phyloP scores from a whole-genome alignment of 2,329 filamentous ascomycete species.

The Penicillium olsonii region DNA sequence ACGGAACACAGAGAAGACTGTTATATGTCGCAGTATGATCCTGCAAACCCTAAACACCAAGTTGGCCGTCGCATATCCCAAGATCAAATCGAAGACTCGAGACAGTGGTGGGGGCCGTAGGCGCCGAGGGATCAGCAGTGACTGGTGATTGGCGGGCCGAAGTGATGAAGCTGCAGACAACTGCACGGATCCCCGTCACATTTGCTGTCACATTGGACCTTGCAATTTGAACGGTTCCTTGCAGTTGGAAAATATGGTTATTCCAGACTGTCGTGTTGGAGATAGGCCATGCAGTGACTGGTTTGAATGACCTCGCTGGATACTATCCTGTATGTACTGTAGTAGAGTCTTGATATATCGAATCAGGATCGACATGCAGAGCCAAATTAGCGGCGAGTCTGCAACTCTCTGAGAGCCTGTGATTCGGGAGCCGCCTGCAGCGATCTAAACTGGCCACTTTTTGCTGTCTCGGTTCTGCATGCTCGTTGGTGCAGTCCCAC shows the following conservation, averaged over 20 bases:
- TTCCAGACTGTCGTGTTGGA: too few species aligned
- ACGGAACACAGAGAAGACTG: neutral
- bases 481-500: slow-evolving; percentile 31
- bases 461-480: slow-evolving; percentile 22
- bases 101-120: slow-evolving; percentile 21
- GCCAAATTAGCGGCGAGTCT: neutral
- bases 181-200: slow-evolving; percentile 30
- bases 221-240: slow-evolving; percentile 5
- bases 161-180: slow-evolving; percentile 29
- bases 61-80: too few species aligned
- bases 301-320: too few species aligned
- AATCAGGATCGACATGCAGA: slow-evolving; percentile 10
- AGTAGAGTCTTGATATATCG: too few species aligned
- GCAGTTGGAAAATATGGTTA: neutral
- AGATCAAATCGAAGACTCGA: too few species aligned
- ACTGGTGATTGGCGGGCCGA: slow-evolving; percentile 23
- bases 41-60: too few species aligned
- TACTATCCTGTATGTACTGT: too few species aligned
- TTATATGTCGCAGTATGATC: neutral
- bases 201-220: slow-evolving; percentile 12
- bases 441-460: slow-evolving; percentile 20
- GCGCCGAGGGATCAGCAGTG: slow-evolving; percentile 25
- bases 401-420: slow-evolving; percentile 15
- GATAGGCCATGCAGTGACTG: too few species aligned
- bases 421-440: slow-evolving; percentile 29